These are phyloP conservation scores for Talaromyces proteolyticus DNA, from an alignment of 495 filamentous ascomycete genomes.

Conservation along the genomic window DNA sequence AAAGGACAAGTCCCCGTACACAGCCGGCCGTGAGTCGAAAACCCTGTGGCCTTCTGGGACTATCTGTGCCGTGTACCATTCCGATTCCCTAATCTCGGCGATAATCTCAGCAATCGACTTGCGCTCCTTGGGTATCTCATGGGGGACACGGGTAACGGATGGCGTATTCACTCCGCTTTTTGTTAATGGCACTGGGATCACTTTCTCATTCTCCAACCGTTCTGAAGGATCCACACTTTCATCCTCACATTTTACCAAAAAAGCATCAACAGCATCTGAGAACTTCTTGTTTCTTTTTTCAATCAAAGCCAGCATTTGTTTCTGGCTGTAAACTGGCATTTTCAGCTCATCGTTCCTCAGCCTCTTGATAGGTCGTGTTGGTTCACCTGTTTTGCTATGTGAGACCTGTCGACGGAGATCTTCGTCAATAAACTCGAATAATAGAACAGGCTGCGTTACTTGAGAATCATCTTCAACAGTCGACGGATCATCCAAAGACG, in stretches of 20 bases:
- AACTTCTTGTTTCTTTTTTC: slow-evolving; percentile 91
- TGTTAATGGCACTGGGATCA: slow-evolving; percentile 41
- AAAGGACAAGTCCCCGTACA: slow-evolving; percentile 83
- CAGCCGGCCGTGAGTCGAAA: slow-evolving; percentile 78
- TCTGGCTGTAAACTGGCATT: slow-evolving; percentile 91
- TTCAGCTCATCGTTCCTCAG: slow-evolving; percentile 75
- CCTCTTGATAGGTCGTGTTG: slow-evolving; percentile 54
- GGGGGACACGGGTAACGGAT: slow-evolving; percentile 20
- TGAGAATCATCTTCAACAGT: slow-evolving; percentile 19
- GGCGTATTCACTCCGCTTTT: slow-evolving; percentile 48
- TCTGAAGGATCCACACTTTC: slow-evolving; percentile 62
- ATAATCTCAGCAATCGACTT: slow-evolving; percentile 82
- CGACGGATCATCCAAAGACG: slow-evolving; percentile 27
- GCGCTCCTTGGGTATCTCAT: slow-evolving; percentile 74
- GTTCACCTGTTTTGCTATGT: slow-evolving; percentile 64
- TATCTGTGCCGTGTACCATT: slow-evolving; percentile 90
- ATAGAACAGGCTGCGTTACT: slow-evolving; percentile 57
- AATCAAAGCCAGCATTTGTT: slow-evolving; percentile 84
- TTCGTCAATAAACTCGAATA: slow-evolving; percentile 90
- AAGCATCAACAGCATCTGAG: slow-evolving; percentile 65
- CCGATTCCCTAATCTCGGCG: slow-evolving; percentile 68
- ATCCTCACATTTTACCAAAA: slow-evolving; percentile 66
- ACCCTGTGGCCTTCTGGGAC: slow-evolving; percentile 91
- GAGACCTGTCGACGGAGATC: slow-evolving; percentile 79
- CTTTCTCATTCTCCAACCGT: slow-evolving; percentile 45